Percentiles rank a stretch among this genome's conserved stretches.
Conservation (phyloP, 2,329 filamentous ascomycete genomes). For the Zymoseptoria tritici region DNA sequence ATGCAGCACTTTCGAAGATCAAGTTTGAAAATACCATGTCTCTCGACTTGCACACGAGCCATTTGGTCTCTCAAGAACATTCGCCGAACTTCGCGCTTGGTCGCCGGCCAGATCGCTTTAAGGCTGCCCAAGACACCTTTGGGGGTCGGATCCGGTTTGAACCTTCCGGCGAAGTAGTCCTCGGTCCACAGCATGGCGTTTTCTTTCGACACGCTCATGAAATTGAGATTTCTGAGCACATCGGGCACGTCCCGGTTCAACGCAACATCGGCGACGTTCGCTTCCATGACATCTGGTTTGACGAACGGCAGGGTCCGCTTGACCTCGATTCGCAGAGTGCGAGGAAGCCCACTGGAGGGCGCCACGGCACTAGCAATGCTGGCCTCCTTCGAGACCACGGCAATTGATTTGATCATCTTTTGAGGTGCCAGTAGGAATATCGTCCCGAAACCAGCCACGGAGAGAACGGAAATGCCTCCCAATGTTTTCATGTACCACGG, state of each 20-base stretch:
- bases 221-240: constrained; percentile 2
- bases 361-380: not conserved
- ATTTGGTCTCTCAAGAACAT: constrained; percentile 25
- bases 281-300: constrained; percentile 12
- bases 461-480: constrained; percentile 8
- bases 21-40: constrained; percentile 21
- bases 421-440: constrained; percentile 15
- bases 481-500: constrained; percentile 7
- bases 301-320: constrained; percentile 14
- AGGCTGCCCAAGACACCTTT: constrained; percentile 1
- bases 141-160: not conserved
- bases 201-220: constrained; percentile 2
- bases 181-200: constrained; percentile 9
- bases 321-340: constrained; percentile 12
- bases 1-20: constrained; percentile 22
- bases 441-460: constrained; percentile 11
- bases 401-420: constrained; percentile 17
- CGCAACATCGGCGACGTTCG: constrained; percentile 1
- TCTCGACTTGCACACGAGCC: constrained; percentile 16
- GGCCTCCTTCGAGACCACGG: constrained; percentile 5
- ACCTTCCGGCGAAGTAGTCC: constrained; percentile 7
- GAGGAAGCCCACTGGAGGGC: not conserved
- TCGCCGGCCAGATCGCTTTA: constrained; percentile 5
- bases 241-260: constrained; percentile 11
- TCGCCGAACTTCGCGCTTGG: constrained; percentile 15